Percentiles rank a stretch among this genome's conserved stretches.
Conservation (phyloP, 1,284 basidiomycete genomes). For the Pseudozyma sp. region DNA sequence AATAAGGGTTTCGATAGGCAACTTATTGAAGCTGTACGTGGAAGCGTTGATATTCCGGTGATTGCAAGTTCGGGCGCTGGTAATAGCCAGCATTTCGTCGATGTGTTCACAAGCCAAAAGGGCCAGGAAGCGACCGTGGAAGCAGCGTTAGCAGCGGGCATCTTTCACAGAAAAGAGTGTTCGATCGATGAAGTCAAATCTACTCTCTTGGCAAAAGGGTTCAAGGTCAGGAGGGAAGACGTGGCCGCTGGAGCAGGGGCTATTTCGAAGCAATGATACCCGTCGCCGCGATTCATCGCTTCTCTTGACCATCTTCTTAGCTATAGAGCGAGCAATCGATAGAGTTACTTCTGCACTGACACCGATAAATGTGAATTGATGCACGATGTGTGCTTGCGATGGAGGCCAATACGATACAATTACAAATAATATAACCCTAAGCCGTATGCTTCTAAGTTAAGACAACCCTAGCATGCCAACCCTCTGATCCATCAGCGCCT, state of each 20-base stretch:
- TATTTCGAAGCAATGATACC: constrained; percentile 37
- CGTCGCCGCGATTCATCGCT: not conserved
- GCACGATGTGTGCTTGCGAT: not conserved
- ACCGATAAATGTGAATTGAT: not conserved
- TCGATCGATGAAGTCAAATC: constrained; percentile 71
- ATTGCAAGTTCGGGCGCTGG: constrained; percentile 94
- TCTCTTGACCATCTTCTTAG: no score
- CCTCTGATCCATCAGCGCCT: constrained; percentile 42
- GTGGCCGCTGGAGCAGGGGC: constrained; percentile 48
- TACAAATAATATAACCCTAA: constrained; percentile 5
- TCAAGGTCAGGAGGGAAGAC: constrained; percentile 54
- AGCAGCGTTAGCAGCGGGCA: constrained; percentile 94
- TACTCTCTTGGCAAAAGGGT: constrained; percentile 59
- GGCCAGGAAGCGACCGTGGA: constrained; percentile 73
- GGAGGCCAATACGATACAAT: constrained; percentile 6
- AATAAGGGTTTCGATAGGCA: constrained; percentile 92
- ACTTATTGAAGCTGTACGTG: constrained; percentile 79
- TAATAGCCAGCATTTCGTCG: constrained; percentile 81
- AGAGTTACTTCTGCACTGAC: not conserved
- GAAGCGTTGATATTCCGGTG: constrained; percentile 86
- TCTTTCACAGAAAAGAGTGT: constrained; percentile 94
- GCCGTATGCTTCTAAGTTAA: not conserved
- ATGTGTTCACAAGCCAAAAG: constrained; percentile 72
- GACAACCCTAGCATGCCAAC: constrained; percentile 47
- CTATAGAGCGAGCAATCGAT: no score